Base-by-base conservation (phyloP, 768 basidiomycete species). In the Termitomyces titanicus region DNA sequence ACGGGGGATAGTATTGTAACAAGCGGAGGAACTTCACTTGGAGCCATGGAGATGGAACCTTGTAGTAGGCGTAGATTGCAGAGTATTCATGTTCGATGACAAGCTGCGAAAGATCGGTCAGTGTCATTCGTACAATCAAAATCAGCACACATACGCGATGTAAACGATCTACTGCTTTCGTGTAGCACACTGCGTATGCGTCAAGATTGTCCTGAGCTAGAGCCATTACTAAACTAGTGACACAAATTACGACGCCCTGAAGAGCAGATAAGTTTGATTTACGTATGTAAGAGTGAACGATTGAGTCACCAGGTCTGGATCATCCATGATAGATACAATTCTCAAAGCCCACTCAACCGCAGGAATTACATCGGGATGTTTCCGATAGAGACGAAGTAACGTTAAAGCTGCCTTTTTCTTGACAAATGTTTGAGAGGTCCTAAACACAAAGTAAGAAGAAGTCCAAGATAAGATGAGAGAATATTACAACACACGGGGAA, bases 401-500 rank as follows among this genome's bases (percentile, higher is more conserved):
- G 97, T 98, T 55, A 99, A 72, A 1, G 97, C 97, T 2, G 97
- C 96, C 70, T 99, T 99, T 76, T 99, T 99, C 78, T 94, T 95
- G 51, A 98, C 97, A 63, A 99, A 98, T 45, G 78, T 91, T 62
- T 88, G 86, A 1, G 96, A 98, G 18, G 95, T 98, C 42, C 96
- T 98, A 53, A 47, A 10, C 29, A 49, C 67, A 8, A 63, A 55
- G 29, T 67, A 37, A 60, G 52, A 56, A 24, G 8, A 17, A 27
- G 45, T 51, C 20, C 12, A 33, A 6, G 33, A 47, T 15, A 33
- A 48, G 40, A 27, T 27, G n/a, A 50, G n/a, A 24, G 33, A 34
- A 15, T 22, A 48, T 43, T 44, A 20, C 51, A 18, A 72, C 81
- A 64, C 66, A 98, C 96, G 93, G 92, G 57, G 93, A 96, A 61